A percentile compares a stretch with the other conserved stretches of the same genome.
phyloP scores from a whole-genome alignment of 495 filamentous ascomycete genomes.

The Daldinia grandis region DNA sequence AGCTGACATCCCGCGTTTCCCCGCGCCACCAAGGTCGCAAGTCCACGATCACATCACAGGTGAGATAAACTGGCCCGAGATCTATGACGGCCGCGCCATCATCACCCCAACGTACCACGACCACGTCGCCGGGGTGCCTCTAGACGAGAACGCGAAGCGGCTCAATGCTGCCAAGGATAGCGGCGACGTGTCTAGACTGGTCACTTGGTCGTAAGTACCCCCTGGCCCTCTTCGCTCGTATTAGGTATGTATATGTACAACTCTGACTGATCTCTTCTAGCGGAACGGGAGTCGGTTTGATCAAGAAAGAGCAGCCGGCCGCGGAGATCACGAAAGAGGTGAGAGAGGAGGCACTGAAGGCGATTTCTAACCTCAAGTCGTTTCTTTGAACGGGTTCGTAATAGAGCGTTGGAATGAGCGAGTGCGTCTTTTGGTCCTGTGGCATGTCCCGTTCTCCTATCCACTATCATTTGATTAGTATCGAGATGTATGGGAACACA shows the following conservation, averaged over 20 bases:
- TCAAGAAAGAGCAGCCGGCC: slow-evolving; percentile 73
- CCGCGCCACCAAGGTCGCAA: slow-evolving; percentile 53
- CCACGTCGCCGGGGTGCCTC: slow-evolving; percentile 58
- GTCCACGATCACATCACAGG: slow-evolving; percentile 76
- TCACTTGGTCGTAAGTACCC: slow-evolving; percentile 64
- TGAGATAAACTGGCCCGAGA: slow-evolving; percentile 68
- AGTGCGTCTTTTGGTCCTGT: too few relatives aligned
- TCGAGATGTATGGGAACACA: too few relatives aligned
- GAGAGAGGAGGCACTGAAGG: slow-evolving; percentile 69
- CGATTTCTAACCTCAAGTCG: slow-evolving; percentile 46
- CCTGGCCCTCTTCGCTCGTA: not conserved
- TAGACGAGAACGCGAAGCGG: slow-evolving; percentile 65
- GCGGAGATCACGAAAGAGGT: slow-evolving; percentile 74
- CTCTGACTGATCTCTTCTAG: slow-evolving; percentile 28
- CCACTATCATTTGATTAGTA: too few relatives aligned
- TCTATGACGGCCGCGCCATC: slow-evolving; percentile 72
- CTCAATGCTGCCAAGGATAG: slow-evolving; percentile 59
- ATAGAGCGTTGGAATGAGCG: not conserved
- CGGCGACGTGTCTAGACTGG: slow-evolving; percentile 46
- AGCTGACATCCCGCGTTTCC: not conserved
- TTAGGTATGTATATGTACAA: not conserved
- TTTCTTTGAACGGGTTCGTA: not conserved
- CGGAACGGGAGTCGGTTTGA: slow-evolving; percentile 67
- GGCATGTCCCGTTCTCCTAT: too few relatives aligned
- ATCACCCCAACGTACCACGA: slow-evolving; percentile 68